Base-by-base conservation (phyloP, 2,329 filamentous ascomycete species). In the Epichloe gansuensis region DNA sequence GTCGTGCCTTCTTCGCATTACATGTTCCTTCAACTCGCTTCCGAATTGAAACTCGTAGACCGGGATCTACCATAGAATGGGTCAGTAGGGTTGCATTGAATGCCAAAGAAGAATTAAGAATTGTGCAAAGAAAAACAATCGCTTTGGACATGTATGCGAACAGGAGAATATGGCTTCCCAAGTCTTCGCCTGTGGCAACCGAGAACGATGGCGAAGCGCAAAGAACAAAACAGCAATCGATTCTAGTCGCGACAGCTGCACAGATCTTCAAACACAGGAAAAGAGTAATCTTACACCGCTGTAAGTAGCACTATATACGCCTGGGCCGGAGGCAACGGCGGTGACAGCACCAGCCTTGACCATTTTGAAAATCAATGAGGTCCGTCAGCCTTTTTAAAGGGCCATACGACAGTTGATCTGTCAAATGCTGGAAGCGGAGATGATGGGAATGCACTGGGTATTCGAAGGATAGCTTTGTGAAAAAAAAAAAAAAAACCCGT, bases 21-120 rank as follows among this genome's bases (percentile, higher is more conserved):
- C 87, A 87, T 96, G 89, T 62, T 86, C 80, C 65, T 85, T 83
- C 35, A 83, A 65, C 65, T 94, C 89, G 59, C 75, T 77, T 38
- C 85, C 88, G 61, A 95, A 85, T 67, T 94, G 90, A 70, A 82
- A 93, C 66, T 97, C 93, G 67, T 93, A 96, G 11, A 97, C 91
- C 38, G 91, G 91, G 56, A 95, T 90, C 89, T 96, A 63, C 52
- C 37, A 50, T 6, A 2, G 23, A 28, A 45, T 12, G n/a, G 31
- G 21, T 54, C 21, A 54, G 52, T 7, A 12, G 35, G 12, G 2
- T 23, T 8, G 35, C 12, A 43, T 15, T 1, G n/a, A 13, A 15
- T 35, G 23, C 44, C 21, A 34, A 37, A 39, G n/a, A 21, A 15
- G 6, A 46, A 38, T 12, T 28, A 21, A 15, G 6, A 46, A 38